Evolutionary conservation across 1,284 basidiomycete species (phyloP).

Genomic region (Ceratobasidium sp.): DNA sequence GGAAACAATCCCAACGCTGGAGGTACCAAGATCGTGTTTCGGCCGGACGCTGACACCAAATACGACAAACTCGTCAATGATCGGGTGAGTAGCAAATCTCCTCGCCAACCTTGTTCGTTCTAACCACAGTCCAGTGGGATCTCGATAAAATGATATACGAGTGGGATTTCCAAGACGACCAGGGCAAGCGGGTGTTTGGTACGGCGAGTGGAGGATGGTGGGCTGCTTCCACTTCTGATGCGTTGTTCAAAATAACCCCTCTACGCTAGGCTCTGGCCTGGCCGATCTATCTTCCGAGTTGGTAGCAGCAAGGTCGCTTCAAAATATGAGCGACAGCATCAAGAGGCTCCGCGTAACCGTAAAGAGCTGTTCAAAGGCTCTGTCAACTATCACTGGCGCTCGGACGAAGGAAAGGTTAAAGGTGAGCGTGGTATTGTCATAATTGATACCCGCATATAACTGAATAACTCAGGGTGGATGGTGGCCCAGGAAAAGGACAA

Average conservation of each 20-base stretch:
- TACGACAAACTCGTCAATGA: constrained; percentile 35
- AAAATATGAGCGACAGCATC: constrained; percentile 25
- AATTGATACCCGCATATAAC: not conserved
- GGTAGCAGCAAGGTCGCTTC: constrained; percentile 32
- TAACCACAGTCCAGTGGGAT: constrained; percentile 9
- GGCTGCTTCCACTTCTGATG: no score
- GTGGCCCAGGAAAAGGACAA: constrained; percentile 36
- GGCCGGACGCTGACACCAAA: constrained; percentile 35
- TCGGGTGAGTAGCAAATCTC: constrained; percentile 1
- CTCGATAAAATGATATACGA: constrained; percentile 19
- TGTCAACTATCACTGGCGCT: constrained; percentile 38
- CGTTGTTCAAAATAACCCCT: no score
- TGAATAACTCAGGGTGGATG: constrained; percentile 33
- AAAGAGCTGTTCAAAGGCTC: constrained; percentile 38
- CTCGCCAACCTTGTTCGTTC: no score
- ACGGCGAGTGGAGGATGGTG: constrained; percentile 38
- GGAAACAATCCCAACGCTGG: constrained; percentile 35
- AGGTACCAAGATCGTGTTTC: constrained; percentile 36
- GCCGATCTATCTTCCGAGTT: constrained; percentile 36
- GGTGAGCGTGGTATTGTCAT: not conserved
- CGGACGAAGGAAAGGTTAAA: constrained; percentile 28
- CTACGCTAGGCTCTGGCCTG: constrained; percentile 35
- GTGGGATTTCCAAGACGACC: constrained; percentile 31
- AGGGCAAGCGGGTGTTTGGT: constrained; percentile 15
- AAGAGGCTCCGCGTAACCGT: constrained; percentile 31